Base-by-base conservation (phyloP, 257 asterid species). In the Solanum chiquidenum region DNA sequence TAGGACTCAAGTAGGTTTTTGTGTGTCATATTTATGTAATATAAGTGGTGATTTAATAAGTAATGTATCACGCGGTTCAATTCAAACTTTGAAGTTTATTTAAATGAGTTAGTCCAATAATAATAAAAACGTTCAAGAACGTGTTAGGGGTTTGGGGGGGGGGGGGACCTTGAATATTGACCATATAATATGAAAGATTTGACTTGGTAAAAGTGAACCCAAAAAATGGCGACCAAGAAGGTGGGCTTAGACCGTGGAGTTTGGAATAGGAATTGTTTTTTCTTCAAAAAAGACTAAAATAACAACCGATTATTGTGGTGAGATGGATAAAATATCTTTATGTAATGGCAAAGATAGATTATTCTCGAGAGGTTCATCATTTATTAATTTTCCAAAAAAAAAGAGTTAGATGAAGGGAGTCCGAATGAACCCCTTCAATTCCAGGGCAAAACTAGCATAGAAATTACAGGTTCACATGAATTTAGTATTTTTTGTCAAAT, bases 241-340 rank as follows among this genome's bases (percentile, higher is more conserved):
- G 23, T 14, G 60, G 62, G 37, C 37, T n/a, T 40, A 77, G 84
- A 40, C 84, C 31, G 4, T 10, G 60, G 60, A 76, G 18, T 76
- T 40, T 10, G 60, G 62, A 77, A 40, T 77, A n/a, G 35, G 60
- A 76, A 13, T 40, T 40, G 12, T n/a, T 40, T 72, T 40, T 40
- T 0, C 49, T 40, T 72, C 42, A 73, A 12, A 76, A 40, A 12
- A 6, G n/a, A 77, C 1, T 77, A 42, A n/a, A 77, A 77, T 7
- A 77, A 42, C 2, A 9, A 34, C 0, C 4, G 3, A 4, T 4
- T 1, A 5, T 9, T 20, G 0, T 2, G 7, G 9, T 33, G 27
- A 1, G 27, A 35, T 35, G 9, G 0, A 73, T 34, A 73, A 20
- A 10, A 73, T 73, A 20, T 34, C 9, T 33, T 10, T 0, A 18